phyloP scores from a whole-genome alignment of 768 basidiomycete genomes.

The Tricholoma bakamatsutake region DNA sequence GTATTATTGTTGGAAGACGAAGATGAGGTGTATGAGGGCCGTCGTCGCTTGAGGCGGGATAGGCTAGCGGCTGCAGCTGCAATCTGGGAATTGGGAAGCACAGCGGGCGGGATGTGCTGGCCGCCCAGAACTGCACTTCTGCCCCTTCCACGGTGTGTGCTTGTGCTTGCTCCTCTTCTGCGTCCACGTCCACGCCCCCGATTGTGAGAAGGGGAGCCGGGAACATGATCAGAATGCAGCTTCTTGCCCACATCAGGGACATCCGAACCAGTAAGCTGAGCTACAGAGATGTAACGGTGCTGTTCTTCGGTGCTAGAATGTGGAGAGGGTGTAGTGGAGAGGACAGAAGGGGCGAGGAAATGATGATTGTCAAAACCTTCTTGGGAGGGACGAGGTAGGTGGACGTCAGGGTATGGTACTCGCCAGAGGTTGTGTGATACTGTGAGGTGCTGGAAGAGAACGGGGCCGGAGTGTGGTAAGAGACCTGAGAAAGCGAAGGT shows the following conservation, averaged over 20 bases:
- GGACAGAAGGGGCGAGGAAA: background rate
- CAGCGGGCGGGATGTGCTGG: background rate
- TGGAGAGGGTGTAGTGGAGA: conserved; percentile 3
- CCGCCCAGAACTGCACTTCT: background rate
- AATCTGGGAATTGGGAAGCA: background rate
- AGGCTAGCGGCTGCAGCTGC: background rate
- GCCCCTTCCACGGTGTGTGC: background rate
- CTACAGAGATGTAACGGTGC: conserved; percentile 11
- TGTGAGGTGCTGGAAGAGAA: conserved; percentile 6
- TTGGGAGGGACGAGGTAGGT: conserved; percentile 7
- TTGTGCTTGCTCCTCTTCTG: conserved; percentile 1
- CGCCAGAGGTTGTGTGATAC: background rate
- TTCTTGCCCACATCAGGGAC: conserved; percentile 3
- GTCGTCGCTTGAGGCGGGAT: conserved; percentile 5
- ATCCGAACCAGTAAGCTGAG: conserved; percentile 16
- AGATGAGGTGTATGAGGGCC: conserved; percentile 12
- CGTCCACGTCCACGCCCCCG: background rate
- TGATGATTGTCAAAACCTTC: background rate
- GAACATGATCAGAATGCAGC: background rate
- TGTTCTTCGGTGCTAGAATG: conserved; percentile 2
- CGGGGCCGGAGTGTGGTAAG: conserved; percentile 1
- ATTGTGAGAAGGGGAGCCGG: background rate
- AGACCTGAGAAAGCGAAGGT: background rate
- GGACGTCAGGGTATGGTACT: background rate
- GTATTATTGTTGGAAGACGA: conserved; percentile 5